phyloP scores from a whole-genome alignment of 1,284 basidiomycete species.

The Trichosporon inkin region DNA sequence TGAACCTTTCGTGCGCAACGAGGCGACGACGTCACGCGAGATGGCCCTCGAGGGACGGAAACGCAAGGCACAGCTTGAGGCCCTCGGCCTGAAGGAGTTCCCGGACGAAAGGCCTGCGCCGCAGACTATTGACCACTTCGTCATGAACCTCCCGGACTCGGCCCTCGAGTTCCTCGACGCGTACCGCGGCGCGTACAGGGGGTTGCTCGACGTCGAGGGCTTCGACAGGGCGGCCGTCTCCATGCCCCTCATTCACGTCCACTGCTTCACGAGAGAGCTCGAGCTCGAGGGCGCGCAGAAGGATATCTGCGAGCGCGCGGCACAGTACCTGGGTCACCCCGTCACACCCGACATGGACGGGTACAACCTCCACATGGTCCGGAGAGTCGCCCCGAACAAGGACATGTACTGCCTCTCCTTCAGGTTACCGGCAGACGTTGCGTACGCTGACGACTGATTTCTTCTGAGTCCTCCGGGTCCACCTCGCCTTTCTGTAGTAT shows the following conservation, averaged over 20 bases:
- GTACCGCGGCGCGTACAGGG: slow-evolving; percentile 64
- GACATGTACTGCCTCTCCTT: slow-evolving; percentile 99
- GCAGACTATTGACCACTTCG: slow-evolving; percentile 72
- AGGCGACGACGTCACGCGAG: slow-evolving; percentile 19
- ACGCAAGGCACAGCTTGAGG: slow-evolving; percentile 7
- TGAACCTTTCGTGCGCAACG: slow-evolving; percentile 59
- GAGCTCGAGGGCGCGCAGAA: slow-evolving; percentile 62
- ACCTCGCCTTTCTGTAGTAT: not conserved
- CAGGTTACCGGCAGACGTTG: slow-evolving; percentile 61
- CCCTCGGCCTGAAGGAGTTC: not conserved
- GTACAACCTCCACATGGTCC: slow-evolving; percentile 67
- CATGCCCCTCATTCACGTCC: slow-evolving; percentile 89
- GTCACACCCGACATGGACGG: slow-evolving; percentile 57
- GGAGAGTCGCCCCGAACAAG: slow-evolving; percentile 92
- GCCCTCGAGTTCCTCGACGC: slow-evolving; percentile 87
- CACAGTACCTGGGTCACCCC: slow-evolving; percentile 60
- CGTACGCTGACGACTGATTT: slow-evolving; percentile 25
- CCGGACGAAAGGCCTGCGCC: slow-evolving; percentile 21
- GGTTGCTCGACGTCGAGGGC: slow-evolving; percentile 32
- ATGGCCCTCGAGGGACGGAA: slow-evolving; percentile 31
- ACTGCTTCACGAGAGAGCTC: slow-evolving; percentile 92
- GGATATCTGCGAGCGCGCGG: slow-evolving; percentile 78
- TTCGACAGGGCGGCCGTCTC: slow-evolving; percentile 33
- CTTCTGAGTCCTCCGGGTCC: not conserved
- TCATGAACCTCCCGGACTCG: slow-evolving; percentile 95